phyloP scores from a whole-genome alignment of 1,284 basidiomycete genomes.

The Malassezia sp. region DNA sequence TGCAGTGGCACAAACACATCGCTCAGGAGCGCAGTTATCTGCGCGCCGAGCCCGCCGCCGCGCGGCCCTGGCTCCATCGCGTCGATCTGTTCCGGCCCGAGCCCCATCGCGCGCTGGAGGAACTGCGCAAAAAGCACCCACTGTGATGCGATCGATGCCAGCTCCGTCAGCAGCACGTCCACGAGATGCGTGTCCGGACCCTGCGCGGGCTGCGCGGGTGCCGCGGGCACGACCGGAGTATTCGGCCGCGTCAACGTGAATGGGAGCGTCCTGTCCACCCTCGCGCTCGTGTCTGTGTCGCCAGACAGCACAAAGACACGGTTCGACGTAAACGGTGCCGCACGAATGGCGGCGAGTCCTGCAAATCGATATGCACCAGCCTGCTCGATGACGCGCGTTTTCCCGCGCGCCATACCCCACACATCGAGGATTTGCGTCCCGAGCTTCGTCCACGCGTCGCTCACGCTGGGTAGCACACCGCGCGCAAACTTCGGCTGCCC shows the following conservation, averaged over 20 bases:
- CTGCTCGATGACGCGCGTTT: slow-evolving; percentile 21
- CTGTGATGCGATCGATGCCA: slow-evolving; percentile 74
- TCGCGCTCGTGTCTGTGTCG: no score
- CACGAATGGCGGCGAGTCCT: slow-evolving; percentile 1
- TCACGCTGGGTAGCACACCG: slow-evolving; percentile 58
- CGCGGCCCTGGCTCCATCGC: no score
- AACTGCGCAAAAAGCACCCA: slow-evolving; percentile 88
- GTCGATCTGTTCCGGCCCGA: slow-evolving; percentile 1
- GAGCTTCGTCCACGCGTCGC: slow-evolving; percentile 76
- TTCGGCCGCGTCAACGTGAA: slow-evolving; percentile 44
- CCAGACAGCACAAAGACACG: slow-evolving; percentile 29
- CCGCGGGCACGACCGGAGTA: slow-evolving; percentile 48
- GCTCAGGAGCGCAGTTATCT: slow-evolving; percentile 48
- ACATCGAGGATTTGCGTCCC: slow-evolving; percentile 64
- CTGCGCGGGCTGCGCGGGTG: slow-evolving; percentile 38
- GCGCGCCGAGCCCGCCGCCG: no score
- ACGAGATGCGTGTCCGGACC: slow-evolving; percentile 66
- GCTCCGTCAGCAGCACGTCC: slow-evolving; percentile 73
- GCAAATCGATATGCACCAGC: slow-evolving; percentile 1
- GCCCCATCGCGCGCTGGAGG: slow-evolving; percentile 47
- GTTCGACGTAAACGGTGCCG: slow-evolving; percentile 6
- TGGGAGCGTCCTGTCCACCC: no score
- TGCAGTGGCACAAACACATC: slow-evolving; percentile 80
- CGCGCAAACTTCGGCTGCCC: slow-evolving; percentile 47
- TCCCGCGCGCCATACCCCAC: slow-evolving; percentile 61